Conservation (phyloP, 306 rosid species). For the Begonia masoniana region DNA sequence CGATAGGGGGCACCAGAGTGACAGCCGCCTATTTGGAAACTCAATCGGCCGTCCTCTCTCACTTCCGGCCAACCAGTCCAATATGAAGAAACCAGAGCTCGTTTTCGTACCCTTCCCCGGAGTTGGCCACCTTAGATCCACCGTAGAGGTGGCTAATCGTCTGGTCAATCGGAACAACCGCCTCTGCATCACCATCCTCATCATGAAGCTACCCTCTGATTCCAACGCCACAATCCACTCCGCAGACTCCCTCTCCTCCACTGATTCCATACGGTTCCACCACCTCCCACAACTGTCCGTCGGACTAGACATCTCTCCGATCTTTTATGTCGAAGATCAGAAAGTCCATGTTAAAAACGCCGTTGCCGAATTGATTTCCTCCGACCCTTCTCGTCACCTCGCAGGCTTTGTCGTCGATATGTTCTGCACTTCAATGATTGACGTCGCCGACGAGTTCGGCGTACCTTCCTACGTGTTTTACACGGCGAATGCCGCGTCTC, state of each 20-base stretch:
- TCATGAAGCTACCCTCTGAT: slow-evolving; percentile 3
- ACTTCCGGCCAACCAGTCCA: no score
- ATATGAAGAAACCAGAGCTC: slow-evolving; percentile 17
- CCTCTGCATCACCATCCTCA: slow-evolving; percentile 14
- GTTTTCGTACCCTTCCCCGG: slow-evolving; percentile 18
- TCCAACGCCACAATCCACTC: background rate
- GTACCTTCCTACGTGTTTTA: slow-evolving; percentile 8
- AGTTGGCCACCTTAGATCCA: slow-evolving; percentile 21
- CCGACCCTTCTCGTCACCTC: slow-evolving; percentile 6
- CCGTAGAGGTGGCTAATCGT: slow-evolving; percentile 20
- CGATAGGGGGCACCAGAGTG: no score
- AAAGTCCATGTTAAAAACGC: slow-evolving; percentile 18
- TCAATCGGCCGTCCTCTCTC: no score
- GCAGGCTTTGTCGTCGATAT: slow-evolving; percentile 20
- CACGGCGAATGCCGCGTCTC: slow-evolving; percentile 1
- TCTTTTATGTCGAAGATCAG: background rate
- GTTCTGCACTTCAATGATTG: slow-evolving; percentile 22
- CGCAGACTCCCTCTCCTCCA: background rate
- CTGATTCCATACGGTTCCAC: background rate
- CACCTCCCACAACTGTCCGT: background rate
- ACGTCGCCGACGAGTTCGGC: slow-evolving; percentile 20
- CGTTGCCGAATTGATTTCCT: slow-evolving; percentile 3
- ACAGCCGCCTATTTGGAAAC: no score
- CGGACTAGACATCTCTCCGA: background rate
- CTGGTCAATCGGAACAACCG: slow-evolving; percentile 12